Conservation (phyloP, 169 alveolate species). For the Eimeria necatrix region DNA sequence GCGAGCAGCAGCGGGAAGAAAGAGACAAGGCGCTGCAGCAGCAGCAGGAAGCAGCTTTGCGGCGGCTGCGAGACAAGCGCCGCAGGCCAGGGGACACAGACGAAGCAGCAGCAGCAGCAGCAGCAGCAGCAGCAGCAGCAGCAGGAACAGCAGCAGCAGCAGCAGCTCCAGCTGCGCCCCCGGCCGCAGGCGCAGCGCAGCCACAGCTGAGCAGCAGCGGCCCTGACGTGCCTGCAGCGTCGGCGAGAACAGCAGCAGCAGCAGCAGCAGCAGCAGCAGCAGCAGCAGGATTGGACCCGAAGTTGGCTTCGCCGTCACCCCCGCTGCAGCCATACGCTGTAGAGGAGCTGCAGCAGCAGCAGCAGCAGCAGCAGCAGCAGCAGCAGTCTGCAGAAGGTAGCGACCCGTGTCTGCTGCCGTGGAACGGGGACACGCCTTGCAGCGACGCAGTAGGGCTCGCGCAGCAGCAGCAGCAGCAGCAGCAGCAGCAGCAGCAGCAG, state of each 20-base stretch:
- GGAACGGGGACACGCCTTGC: slow-evolving; percentile 2
- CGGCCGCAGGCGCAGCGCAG: neutral
- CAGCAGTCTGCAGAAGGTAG: slow-evolving; percentile 1
- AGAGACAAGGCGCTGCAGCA: slow-evolving; percentile 63
- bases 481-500: slow-evolving; percentile 65
- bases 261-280: slow-evolving; percentile 46
- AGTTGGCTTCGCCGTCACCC: neutral
- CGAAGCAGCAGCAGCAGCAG: slow-evolving; percentile 62
- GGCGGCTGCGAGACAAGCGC: slow-evolving; percentile 25
- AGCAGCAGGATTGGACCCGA: neutral
- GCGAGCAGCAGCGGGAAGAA: slow-evolving; percentile 56
- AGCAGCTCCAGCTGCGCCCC: slow-evolving; percentile 32
- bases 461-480: slow-evolving; percentile 74
- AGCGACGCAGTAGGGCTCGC: slow-evolving; percentile 28
- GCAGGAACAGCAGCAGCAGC: slow-evolving; percentile 22
- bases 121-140: slow-evolving; percentile 63
- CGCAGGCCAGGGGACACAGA: slow-evolving; percentile 31
- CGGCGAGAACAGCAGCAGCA: slow-evolving; percentile 44
- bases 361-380: slow-evolving; percentile 38
- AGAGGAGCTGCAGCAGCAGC: slow-evolving; percentile 27
- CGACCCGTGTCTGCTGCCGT: slow-evolving; percentile 9
- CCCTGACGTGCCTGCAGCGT: neutral
- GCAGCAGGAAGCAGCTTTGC: slow-evolving; percentile 50
- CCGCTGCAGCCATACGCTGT: neutral
- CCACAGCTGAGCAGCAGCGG: neutral